Base-by-base conservation (phyloP, 768 basidiomycete species). In the Rhodotorula graminis region DNA sequence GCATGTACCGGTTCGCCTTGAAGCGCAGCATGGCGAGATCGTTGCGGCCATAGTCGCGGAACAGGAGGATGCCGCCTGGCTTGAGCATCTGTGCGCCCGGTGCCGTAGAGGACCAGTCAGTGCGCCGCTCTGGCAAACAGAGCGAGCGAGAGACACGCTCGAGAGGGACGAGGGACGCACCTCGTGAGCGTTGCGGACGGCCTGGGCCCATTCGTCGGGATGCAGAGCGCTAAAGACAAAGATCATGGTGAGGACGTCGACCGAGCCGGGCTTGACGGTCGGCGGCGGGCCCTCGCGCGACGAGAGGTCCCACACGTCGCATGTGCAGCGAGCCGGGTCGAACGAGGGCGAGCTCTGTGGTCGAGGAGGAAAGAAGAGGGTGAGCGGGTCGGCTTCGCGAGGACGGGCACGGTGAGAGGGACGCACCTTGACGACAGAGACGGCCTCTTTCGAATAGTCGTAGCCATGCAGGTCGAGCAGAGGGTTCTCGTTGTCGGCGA, bases 11-110 rank as follows among this genome's bases (percentile, higher is more conserved):
- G 3, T 89, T 88, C 12, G 85, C 85, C 81, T 92, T 96, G 84
- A 99, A 96, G 18, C 96, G 86, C 58, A 99, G 84, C 80, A 97
- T 95, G 2, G 96, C 91, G 58, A 99, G 86, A 79, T 99, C 95
- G 79, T 97, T 85, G 37, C 95, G 87, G 6, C 95, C 96, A 78
- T 98, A 99, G 81, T 99, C 96, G 19, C 96, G 88, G 70, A 98
- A 84, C 14, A 96, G 83, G 14, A 95, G 84, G 18, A 87, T 81
- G 2, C 96, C 96, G 14, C 88, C 90, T 0, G 93, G 94, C 82
- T 92, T 97, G 9, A 99, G 84, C 78, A 95, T 90, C 90, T 95
- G 50, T 12, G 50, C 6, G 3, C 47, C 47, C 37, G 37, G 9
- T 19, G n/a, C 47, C 19, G 47, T 3, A 21, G 5, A n/a, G 47